Percentiles rank a stretch among this genome's conserved stretches.
Evolutionary conservation across 106 monocot species (phyloP).

Genomic region (Xerophyta viscosa): DNA sequence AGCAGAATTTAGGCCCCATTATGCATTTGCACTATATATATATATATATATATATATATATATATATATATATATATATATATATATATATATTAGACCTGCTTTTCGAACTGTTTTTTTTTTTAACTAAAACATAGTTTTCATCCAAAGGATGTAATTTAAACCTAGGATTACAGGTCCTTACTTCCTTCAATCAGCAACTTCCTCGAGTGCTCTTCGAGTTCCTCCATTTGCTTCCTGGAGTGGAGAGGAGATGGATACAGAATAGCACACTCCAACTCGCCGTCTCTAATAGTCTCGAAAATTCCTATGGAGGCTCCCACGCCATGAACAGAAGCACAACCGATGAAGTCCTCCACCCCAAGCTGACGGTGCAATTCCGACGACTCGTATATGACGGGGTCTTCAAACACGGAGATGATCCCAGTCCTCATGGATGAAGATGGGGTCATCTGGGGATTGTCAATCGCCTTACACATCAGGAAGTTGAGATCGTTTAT

Average conservation of each 20-base stretch:
- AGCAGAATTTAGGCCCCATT: too few relatives aligned
- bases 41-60: too few relatives aligned
- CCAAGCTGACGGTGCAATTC: conserved; percentile 22
- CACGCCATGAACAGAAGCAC: conserved; percentile 74
- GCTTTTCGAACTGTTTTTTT: background rate
- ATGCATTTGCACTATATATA: too few relatives aligned
- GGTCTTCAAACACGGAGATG: conserved; percentile 75
- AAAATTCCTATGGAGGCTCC: conserved; percentile 77
- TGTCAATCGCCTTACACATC: conserved; percentile 83
- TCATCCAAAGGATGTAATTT: too few relatives aligned
- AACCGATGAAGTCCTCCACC: conserved; percentile 56
- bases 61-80: too few relatives aligned
- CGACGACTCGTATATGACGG: conserved; percentile 17
- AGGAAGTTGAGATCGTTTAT: conserved; percentile 77
- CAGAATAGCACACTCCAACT: conserved; percentile 42
- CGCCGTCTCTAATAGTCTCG: conserved; percentile 57
- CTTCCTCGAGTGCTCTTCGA: conserved; percentile 48
- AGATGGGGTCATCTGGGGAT: conserved; percentile 57
- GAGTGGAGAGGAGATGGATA: conserved; percentile 90
- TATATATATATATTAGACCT: too few relatives aligned
- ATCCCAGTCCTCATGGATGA: conserved; percentile 68
- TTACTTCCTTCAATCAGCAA: conserved; percentile 29
- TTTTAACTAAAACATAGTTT: background rate
- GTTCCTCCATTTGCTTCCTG: conserved; percentile 43
- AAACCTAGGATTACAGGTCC: background rate